Conservation (phyloP, 2,329 filamentous ascomycete genomes). For the Orbilia brochopaga region DNA sequence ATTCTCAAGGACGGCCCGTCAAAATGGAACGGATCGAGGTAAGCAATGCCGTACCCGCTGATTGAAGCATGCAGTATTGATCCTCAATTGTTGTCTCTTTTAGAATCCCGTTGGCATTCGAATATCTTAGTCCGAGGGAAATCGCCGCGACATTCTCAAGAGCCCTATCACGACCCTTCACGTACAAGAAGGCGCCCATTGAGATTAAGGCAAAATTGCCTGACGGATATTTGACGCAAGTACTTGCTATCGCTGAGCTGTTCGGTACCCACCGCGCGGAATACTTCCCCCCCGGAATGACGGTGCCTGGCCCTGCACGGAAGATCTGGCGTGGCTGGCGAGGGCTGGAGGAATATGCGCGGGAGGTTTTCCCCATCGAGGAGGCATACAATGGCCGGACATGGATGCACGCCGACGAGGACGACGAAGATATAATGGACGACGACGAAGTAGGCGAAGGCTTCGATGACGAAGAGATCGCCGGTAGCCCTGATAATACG, state of each 20-base stretch:
- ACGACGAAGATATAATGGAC: conserved; percentile 56
- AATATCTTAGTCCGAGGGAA: conserved; percentile 81
- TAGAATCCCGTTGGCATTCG: conserved; percentile 87
- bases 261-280: conserved; percentile 61
- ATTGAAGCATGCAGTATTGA: conserved; percentile 57
- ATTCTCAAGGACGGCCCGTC: conserved; percentile 90
- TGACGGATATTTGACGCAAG: conserved; percentile 83
- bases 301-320: conserved; percentile 75
- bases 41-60: conserved; percentile 41
- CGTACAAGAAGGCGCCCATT: conserved; percentile 78
- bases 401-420: conserved; percentile 77
- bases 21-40: conserved; percentile 80
- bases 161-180: conserved; percentile 77
- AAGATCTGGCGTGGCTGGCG: conserved; percentile 90
- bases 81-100: conserved; percentile 51
- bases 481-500: conserved; percentile 46
- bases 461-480: conserved; percentile 43
- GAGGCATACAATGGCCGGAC: conserved; percentile 91
- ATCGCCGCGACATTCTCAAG: conserved; percentile 79
- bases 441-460: conserved; percentile 19
- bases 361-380: conserved; percentile 91
- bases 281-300: conserved; percentile 59
- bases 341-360: conserved; percentile 89
- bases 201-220: conserved; percentile 85
- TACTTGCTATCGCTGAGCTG: conserved; percentile 71